A percentile compares a stretch with the other conserved stretches of the same genome.
Conservation (phyloP, 768 basidiomycete genomes). For the Pulveroboletus ravenelii region DNA sequence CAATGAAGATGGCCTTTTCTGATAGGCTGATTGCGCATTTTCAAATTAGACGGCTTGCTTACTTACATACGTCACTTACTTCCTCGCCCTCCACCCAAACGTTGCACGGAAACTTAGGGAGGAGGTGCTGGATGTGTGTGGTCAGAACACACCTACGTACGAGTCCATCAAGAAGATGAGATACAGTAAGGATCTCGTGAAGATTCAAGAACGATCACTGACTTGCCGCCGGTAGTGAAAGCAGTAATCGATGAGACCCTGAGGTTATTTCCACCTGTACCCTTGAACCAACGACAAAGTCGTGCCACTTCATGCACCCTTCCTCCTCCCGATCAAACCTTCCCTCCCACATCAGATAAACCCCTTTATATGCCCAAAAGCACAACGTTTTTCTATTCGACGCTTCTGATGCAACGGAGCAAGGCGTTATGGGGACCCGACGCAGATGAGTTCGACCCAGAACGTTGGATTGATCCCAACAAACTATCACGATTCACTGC, state of each 20-base stretch:
- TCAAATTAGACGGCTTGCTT: slow-evolving; percentile 56
- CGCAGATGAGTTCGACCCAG: slow-evolving; percentile 73
- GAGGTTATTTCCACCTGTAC: slow-evolving; percentile 75
- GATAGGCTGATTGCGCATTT: not conserved
- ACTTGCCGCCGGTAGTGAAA: slow-evolving; percentile 42
- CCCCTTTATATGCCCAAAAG: slow-evolving; percentile 57
- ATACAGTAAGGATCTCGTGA: slow-evolving; percentile 48
- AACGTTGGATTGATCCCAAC: slow-evolving; percentile 66
- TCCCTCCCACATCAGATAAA: slow-evolving; percentile 28
- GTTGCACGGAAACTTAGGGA: slow-evolving; percentile 47
- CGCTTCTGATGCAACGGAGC: slow-evolving; percentile 64
- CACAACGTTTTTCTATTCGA: slow-evolving; percentile 55
- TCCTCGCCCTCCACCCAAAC: slow-evolving; percentile 61
- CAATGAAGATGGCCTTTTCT: not conserved
- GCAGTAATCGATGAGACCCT: slow-evolving; percentile 79
- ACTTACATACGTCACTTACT: slow-evolving; percentile 66
- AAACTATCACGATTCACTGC: slow-evolving; percentile 46
- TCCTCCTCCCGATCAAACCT: slow-evolving; percentile 50
- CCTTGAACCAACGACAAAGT: slow-evolving; percentile 62
- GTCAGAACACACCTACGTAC: slow-evolving; percentile 47
- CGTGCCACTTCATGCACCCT: slow-evolving; percentile 46
- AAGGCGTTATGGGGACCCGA: slow-evolving; percentile 68
- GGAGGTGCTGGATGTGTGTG: slow-evolving; percentile 58
- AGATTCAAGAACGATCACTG: slow-evolving; percentile 1
- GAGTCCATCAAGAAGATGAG: slow-evolving; percentile 55